Evolutionary conservation across 2,329 filamentous ascomycete species (phyloP), one percentile per base, ranked within the genome.

Genomic region (Cercospora zeae-maydis): DNA sequence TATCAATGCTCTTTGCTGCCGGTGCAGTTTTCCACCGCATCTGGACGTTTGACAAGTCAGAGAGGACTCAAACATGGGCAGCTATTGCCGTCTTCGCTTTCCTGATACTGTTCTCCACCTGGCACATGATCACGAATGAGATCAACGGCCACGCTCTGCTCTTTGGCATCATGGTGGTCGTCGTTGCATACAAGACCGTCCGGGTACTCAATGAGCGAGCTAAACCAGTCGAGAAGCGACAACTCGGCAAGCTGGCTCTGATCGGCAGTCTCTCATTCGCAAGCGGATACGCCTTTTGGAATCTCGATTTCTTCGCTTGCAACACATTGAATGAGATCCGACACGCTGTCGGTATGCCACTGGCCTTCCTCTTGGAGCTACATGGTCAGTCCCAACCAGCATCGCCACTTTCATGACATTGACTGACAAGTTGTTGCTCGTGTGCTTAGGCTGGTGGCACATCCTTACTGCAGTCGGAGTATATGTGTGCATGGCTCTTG

Each of bases 111-210:
- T 52, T 52, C 47, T 52, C 47, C 13, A 16, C 47, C 30, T 52
- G 47, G 47, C 47, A 52, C 24, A 52, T 52, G 47, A 52, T 52
- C 47, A 52, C 47, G 14, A 31, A 52, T 9, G 47, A 52, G 47
- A 52, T 33, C n/a, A n/a, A 52, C 47, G 47, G 47, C 9, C 47
- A 52, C 10, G 24, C 24, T 5, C 47, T 52, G 21, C 47, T 52
- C 24, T 52, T 52, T 33, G 47, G 47, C 24, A 52, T 30, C 14
- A 52, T 52, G 47, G 47, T 52, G 47, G 24, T 52, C 30, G 47
- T 52, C 16, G 47, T 52, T 24, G 47, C 47, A 4, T 52, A 52
- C 47, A 52, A 52, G 8, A 52, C 47, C n/a, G 47, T 52, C 10
- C 21, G 47, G n/a, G 47, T 52, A 10, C 47, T 52, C 24, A 52